phyloP scores from a whole-genome alignment of 1,284 basidiomycete genomes.

The Ceratobasidium sp. region DNA sequence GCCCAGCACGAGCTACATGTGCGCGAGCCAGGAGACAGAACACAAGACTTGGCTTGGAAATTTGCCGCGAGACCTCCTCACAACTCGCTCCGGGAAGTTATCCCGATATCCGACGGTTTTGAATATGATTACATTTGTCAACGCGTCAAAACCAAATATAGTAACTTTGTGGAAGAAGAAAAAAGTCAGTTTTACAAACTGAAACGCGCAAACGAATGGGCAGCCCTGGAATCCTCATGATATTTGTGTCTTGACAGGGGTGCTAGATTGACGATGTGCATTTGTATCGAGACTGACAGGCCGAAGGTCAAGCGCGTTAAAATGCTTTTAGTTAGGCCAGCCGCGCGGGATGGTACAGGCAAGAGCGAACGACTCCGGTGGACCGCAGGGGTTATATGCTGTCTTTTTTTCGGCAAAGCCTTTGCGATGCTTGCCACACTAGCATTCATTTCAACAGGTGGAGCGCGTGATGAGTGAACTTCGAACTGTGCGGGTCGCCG shows the following conservation, averaged over 20 bases:
- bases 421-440: constrained; percentile 41
- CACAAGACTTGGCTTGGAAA: not conserved
- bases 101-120: not conserved
- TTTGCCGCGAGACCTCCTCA: not conserved
- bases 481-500: constrained; percentile 21
- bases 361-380: not conserved
- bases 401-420: constrained; percentile 23
- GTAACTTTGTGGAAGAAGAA: constrained; percentile 2
- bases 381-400: not conserved
- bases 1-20: not conserved
- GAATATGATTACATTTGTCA: not conserved
- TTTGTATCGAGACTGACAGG: not conserved
- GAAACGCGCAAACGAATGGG: not conserved
- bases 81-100: constrained; percentile 6
- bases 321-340: not conserved
- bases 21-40: not conserved
- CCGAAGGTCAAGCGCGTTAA: not conserved
- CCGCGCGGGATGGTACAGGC: not conserved
- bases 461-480: constrained; percentile 24
- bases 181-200: constrained; percentile 15
- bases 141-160: constrained; percentile 3
- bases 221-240: not conserved
- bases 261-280: constrained; percentile 4
- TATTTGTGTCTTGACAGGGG: not conserved
- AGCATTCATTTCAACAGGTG: constrained; percentile 27